Evolutionary conservation across 176 grass and related monocot genomes (phyloP), one percentile per base, ranked within the genome.

Genomic region (Avena atlantica): DNA sequence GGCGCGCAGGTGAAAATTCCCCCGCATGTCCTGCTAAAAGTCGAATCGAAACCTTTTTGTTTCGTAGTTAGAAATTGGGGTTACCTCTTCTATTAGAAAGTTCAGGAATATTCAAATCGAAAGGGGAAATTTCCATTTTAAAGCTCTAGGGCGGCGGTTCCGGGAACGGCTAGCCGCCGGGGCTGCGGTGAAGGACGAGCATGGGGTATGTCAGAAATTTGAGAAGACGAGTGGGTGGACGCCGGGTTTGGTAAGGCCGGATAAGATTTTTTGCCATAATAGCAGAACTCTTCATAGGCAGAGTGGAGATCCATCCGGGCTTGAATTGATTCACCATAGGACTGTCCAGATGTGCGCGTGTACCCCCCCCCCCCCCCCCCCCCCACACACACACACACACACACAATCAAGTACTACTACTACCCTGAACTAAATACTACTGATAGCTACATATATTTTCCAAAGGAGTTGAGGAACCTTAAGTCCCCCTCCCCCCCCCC

Each of bases 1-100:
- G 56, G 12, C 12, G 58, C n/a, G 42, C 61, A 66, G 79, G 79
- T 81, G 79, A 81, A 81, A 81, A 4, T 12, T 24, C 42, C 37
- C 44, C 23, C 1, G 12, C 16, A 3, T 47, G 11, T 13, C 60
- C 79, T 0, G 42, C 16, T 66, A 9, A 66, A 47, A 31, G 44
- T 16, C 23, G 23, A 64, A 66, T 31, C 25, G 60, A 20, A 51
- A 4, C 5, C 11, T 66, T 81, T 61, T 67, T 27, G 6, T 9
- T 51, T 31, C 9, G 44, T 34, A 6, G 44, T 13, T 66, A 23
- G 27, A 81, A 29, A 49, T 80, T 47, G 58, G 60, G 60, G 42
- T 29, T 31, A 31, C 42, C 45, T 53, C 49, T 79, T 49, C 59
- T 29, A 29, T 45, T 12, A 27, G 68, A 20, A 70, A 67, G 16